Evolutionary conservation across 257 asterid genomes (phyloP).

Genomic region (Solanum raphanifolium): DNA sequence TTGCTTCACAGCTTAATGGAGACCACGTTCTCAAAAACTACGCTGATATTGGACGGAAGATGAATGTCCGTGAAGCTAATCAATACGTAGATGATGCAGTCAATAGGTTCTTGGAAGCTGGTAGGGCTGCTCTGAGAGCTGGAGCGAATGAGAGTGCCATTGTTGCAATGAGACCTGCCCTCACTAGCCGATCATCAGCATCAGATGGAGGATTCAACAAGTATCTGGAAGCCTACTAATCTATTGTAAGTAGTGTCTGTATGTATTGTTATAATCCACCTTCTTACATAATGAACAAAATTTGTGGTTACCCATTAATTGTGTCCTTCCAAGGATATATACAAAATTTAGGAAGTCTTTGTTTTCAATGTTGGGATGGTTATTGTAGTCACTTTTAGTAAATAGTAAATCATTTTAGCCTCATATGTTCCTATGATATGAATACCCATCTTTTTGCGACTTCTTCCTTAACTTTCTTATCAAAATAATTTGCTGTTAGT

Average conservation of each 20-base stretch:
- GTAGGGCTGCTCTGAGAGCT: constrained; percentile 71
- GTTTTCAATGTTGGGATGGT: background rate
- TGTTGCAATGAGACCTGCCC: constrained; percentile 84
- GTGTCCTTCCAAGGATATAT: background rate
- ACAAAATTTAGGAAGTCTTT: background rate
- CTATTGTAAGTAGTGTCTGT: background rate
- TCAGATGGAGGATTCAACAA: constrained; percentile 6
- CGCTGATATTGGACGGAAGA: constrained; percentile 63
- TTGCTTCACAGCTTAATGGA: constrained; percentile 94
- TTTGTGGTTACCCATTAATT: background rate
- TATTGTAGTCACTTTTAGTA: background rate
- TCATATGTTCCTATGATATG: background rate
- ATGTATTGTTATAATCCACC: background rate
- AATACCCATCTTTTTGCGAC: background rate
- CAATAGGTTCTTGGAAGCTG: constrained; percentile 81
- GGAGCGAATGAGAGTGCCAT: constrained; percentile 87
- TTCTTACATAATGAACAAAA: background rate
- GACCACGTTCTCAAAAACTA: constrained; percentile 69
- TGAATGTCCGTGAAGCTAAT: constrained; percentile 61
- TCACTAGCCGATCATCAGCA: constrained; percentile 47
- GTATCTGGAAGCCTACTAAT: background rate
- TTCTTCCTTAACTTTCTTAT: background rate
- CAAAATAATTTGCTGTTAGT: background rate
- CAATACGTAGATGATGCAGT: constrained; percentile 81
- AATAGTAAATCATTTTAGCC: background rate